Conservation (phyloP, 75 land plant species). For the Ceratopteris richardii region DNA sequence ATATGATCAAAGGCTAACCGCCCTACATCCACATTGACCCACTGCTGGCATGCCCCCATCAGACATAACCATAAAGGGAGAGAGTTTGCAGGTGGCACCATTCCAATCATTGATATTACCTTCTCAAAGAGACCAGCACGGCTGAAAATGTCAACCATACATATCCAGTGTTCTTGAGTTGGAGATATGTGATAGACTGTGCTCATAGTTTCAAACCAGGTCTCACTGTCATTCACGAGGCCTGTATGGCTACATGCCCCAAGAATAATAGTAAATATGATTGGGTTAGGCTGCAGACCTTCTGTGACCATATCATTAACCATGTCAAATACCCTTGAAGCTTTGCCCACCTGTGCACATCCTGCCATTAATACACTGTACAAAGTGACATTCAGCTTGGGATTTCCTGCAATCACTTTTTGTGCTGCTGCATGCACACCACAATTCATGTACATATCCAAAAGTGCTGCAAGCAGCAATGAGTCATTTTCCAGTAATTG, state of each 20-base stretch:
- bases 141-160: constrained; percentile 1
- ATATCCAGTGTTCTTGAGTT: neutral
- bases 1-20: neutral
- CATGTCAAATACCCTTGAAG: constrained; percentile 17
- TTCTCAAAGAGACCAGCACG: neutral
- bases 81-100: neutral
- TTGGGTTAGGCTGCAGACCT: neutral
- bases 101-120: constrained; percentile 1
- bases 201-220: neutral
- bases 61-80: neutral
- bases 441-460: constrained; percentile 45
- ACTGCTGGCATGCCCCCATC: neutral
- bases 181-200: neutral
- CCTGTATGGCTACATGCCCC: constrained; percentile 2
- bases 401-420: constrained; percentile 18
- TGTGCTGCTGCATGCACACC: constrained; percentile 24
- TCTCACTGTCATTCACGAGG: neutral
- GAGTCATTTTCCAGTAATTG: constrained; percentile 1
- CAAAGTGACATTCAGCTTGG: constrained; percentile 21
- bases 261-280: neutral
- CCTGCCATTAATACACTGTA: constrained; percentile 44
- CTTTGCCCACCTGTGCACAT: constrained; percentile 25
- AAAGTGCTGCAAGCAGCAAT: constrained; percentile 30
- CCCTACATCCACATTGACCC: constrained; percentile 5
- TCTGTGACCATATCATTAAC: constrained; percentile 24